Evolutionary conservation across 2,329 filamentous ascomycete genomes (phyloP), one percentile per base, ranked within the genome.

Genomic region (Fusarium torulosum): DNA sequence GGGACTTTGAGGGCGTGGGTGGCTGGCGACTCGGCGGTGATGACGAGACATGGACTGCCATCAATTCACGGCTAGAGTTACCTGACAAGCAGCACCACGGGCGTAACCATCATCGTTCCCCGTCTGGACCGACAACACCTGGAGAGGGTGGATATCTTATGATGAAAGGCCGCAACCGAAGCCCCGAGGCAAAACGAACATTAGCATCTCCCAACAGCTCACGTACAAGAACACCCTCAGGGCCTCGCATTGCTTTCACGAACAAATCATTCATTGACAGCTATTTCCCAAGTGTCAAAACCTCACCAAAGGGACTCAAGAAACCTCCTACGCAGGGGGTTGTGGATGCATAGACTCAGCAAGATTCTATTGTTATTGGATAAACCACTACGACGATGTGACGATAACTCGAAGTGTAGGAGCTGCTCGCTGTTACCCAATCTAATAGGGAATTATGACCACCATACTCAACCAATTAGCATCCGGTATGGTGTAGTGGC

Each of bases 1-100:
- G 86, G 29, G 86, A 89, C 71, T 89, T 84, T 66, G 86, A 89
- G 67, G 86, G 86, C 9, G 75, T 89, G 3, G 86, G 86, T 19
- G 86, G 86, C 4, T 89, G 86, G 85, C 78, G 85, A 46, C 66
- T 87, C 17, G 75, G 77, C 14, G 61, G 61, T 19, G 80, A 84
- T 53, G 82, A 85, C 27, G 78, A 83, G 38, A 69, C 80, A 31
- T 86, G 85, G 84, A 82, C 81, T 19, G 82, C 80, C 43, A 84
- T 86, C 63, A 86, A 86, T 67, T 84, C 83, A 2, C 77, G 83
- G 13, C 77, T 85, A 9, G 83, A 85, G 63, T 73, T 86, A 15
- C 83, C 82, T 1, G 82, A 85, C 61, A 76, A 81, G 23, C 71
- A 76, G 45, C 63, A 77, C 19, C 72, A 74, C 27, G 59, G 68